phyloP scores from a whole-genome alignment of 331 rosid genomes.

The Pyrus hybrid region DNA sequence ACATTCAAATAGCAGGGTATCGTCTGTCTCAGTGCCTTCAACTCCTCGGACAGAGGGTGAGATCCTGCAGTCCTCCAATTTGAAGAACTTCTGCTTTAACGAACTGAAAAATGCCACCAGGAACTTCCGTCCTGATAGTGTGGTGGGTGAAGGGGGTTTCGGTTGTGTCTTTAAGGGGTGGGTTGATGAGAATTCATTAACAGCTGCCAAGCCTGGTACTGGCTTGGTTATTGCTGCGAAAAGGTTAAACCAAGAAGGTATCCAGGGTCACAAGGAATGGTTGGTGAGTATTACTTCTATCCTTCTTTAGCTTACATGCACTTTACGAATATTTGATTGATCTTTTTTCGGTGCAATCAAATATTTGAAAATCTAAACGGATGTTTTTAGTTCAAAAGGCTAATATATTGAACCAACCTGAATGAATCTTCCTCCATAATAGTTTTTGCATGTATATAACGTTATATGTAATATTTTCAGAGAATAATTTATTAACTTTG shows the following conservation, averaged over 20 bases:
- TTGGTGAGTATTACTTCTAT: constrained; percentile 59
- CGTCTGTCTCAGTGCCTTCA: constrained; percentile 42
- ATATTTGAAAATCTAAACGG: neutral
- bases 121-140: constrained; percentile 88
- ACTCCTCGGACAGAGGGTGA: constrained; percentile 86
- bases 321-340: neutral
- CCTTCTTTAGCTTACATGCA: neutral
- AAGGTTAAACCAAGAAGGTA: constrained; percentile 82
- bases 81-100: constrained; percentile 56
- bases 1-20: constrained; percentile 42
- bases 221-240: constrained; percentile 84
- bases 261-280: constrained; percentile 95
- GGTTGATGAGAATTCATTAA: constrained; percentile 63
- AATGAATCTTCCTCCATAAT: neutral
- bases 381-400: neutral
- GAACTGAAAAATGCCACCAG: constrained; percentile 80
- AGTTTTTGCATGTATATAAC: neutral
- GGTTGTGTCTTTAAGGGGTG: constrained; percentile 90
- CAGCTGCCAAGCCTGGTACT: constrained; percentile 70
- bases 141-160: constrained; percentile 94
- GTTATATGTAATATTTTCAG: neutral
- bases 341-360: neutral
- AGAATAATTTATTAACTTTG: constrained; percentile 15
- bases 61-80: constrained; percentile 68
- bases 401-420: neutral